Base-by-base conservation (phyloP, 176 grass and related monocot species). In the Hordeum marinum region DNA sequence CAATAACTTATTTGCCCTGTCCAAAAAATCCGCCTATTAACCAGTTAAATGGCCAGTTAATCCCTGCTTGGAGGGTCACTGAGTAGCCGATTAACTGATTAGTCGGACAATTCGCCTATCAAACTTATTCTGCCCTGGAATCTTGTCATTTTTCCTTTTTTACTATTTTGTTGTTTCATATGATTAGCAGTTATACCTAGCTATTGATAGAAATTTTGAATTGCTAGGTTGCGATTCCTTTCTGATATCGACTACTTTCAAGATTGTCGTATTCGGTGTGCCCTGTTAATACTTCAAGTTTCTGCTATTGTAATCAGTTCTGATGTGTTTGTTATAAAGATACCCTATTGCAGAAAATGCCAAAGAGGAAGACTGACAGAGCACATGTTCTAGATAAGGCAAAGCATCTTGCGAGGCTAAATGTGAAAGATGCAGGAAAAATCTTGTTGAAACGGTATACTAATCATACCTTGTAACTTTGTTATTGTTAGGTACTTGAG, bases 341-440 rank as follows among this genome's bases (percentile, higher is more conserved):
- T 89, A 95, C 87, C 58, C 96, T 95, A 87, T 84, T 98, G 91
- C 96, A 98, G 93, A 98, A 98, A 87, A 94, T 98, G 91, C 96
- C 96, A n/a, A 94, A 77, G 75, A 61, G 96, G 72, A 98, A 98
- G 68, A 95, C 96, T 75, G 96, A 98, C 82, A 88, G 72, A 93
- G 93, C 96, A 82, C 90, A 98, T 87, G 96, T 94, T 80, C 75
- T 98, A 24, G 93, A 98, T 81, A 95, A 98, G 93, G 42, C 84
- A 60, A 98, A 95, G 70, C 89, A 95, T 89, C 93, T 98, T 36
- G 84, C 93, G 37, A 95, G 96, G 81, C 64, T 98, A 57, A 95
- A 98, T 83, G 92, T 90, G 17, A 98, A 98, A 75, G 96, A 98
- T 55, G 78, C 91, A 29, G 93, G 91, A 68, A 98, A 95, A 89